Evolutionary conservation across 352 stramenopile species (phyloP).

Genomic region (Pythium phragmitis): DNA sequence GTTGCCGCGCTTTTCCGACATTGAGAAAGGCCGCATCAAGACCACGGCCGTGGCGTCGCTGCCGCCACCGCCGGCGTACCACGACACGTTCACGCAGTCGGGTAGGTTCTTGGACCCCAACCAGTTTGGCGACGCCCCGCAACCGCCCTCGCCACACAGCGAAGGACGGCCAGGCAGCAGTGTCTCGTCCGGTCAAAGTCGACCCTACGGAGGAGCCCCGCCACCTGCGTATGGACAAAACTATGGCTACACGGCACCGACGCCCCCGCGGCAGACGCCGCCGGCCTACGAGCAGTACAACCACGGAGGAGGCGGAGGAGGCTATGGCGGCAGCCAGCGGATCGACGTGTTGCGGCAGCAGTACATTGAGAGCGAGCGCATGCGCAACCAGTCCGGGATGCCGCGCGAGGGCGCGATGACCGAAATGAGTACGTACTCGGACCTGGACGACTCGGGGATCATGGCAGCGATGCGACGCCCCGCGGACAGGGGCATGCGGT

Average conservation of each 20-base stretch:
- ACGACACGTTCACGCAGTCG: conserved; percentile 39
- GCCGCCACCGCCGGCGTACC: conserved; percentile 38
- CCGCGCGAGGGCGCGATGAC: conserved; percentile 36
- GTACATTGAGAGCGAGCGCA: conserved; percentile 68
- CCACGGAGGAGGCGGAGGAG: background rate
- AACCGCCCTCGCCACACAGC: conserved; percentile 23
- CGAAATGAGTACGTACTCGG: conserved; percentile 56
- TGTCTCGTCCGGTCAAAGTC: conserved; percentile 19
- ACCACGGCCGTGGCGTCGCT: conserved; percentile 29
- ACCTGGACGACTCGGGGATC: conserved; percentile 67
- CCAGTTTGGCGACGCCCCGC: background rate
- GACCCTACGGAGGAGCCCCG: background rate
- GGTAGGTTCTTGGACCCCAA: conserved; percentile 20
- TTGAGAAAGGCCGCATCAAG: conserved; percentile 33
- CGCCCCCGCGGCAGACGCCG: conserved; percentile 28
- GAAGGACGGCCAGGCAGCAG: conserved; percentile 22
- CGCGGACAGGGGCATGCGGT: background rate
- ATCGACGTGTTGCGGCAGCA: conserved; percentile 56
- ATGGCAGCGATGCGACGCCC: conserved; percentile 24
- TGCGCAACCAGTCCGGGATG: conserved; percentile 39
- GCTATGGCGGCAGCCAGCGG: background rate
- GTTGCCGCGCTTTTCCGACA: conserved; percentile 43
- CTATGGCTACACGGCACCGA: background rate
- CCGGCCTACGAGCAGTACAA: conserved; percentile 37
- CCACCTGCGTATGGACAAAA: background rate